These are phyloP conservation scores for Cercospora sesami DNA, from an alignment of 2,329 filamentous ascomycete genomes.

Conservation along the genomic window DNA sequence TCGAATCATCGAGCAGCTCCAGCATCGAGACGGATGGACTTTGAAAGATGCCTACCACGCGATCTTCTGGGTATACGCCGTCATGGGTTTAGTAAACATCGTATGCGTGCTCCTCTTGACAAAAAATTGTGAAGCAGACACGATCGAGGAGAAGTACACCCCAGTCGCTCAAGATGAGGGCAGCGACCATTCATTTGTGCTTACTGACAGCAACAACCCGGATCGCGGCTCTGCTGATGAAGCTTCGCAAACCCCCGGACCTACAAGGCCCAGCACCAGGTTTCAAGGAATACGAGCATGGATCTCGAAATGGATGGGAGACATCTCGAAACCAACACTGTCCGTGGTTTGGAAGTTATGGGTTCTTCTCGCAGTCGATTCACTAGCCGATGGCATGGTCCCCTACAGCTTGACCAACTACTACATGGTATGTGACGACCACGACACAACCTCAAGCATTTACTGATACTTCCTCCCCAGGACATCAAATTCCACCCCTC, in stretches of 20 bases:
- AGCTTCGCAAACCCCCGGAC: conserved; percentile 10
- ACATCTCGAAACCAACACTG: conserved; percentile 59
- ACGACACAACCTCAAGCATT: not conserved
- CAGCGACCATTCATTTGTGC: conserved; percentile 23
- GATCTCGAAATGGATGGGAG: conserved; percentile 45
- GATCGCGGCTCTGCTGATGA: conserved; percentile 16
- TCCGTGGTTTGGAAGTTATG: conserved; percentile 62
- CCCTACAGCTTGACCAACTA: conserved; percentile 55
- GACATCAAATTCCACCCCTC: conserved; percentile 56
- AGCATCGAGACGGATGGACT: conserved; percentile 50
- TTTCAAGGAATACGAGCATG: conserved; percentile 16
- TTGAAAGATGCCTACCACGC: conserved; percentile 57
- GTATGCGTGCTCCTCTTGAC: conserved; percentile 51
- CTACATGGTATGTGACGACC: conserved; percentile 45
- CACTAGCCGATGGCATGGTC: conserved; percentile 66
- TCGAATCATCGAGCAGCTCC: conserved; percentile 52
- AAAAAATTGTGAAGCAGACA: conserved; percentile 51
- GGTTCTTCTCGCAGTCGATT: conserved; percentile 67
- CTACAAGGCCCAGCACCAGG: conserved; percentile 10
- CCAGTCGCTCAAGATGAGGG: conserved; percentile 34
- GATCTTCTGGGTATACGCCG: conserved; percentile 59
- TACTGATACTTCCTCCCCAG: not conserved
- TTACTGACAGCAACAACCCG: conserved; percentile 16
- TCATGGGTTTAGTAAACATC: conserved; percentile 57
- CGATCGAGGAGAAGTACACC: conserved; percentile 28